A percentile compares a stretch with the other conserved stretches of the same genome.
These are phyloP conservation scores for Echinochloa phyllopogon DNA, from an alignment of 176 grass and related monocot genomes.

Conservation along the genomic window DNA sequence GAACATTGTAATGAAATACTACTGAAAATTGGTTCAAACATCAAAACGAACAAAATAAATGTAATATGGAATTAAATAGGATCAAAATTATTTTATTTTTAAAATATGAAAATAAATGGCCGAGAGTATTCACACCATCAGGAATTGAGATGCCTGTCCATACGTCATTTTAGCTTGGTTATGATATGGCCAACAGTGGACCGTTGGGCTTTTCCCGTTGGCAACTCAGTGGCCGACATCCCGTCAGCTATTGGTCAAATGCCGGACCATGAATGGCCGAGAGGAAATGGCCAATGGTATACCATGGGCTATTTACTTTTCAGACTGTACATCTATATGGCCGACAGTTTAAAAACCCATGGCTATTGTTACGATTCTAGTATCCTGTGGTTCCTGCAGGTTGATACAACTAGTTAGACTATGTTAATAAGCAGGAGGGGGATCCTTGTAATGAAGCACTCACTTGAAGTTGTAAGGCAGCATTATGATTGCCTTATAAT, in stretches of 20 bases:
- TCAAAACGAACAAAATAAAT: not conserved
- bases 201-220: too few relatives aligned
- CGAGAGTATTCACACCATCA: not conserved
- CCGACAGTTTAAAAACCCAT: not conserved
- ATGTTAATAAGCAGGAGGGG: too few relatives aligned
- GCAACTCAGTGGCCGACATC: too few relatives aligned
- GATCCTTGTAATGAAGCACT: too few relatives aligned
- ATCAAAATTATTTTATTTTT: not conserved
- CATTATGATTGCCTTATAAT: too few relatives aligned
- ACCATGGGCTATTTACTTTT: not conserved
- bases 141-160: not conserved
- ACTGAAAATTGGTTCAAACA: too few relatives aligned
- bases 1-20: too few relatives aligned
- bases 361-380: not conserved
- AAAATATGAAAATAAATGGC: not conserved
- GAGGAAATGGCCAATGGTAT: not conserved
- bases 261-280: not conserved
- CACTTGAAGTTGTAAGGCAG: too few relatives aligned
- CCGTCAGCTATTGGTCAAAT: not conserved
- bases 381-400: too few relatives aligned
- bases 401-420: too few relatives aligned
- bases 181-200: too few relatives aligned
- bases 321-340: not conserved
- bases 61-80: not conserved
- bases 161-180: not conserved